phyloP scores from a whole-genome alignment of 768 basidiomycete species.

The Arthromyces matolae region DNA sequence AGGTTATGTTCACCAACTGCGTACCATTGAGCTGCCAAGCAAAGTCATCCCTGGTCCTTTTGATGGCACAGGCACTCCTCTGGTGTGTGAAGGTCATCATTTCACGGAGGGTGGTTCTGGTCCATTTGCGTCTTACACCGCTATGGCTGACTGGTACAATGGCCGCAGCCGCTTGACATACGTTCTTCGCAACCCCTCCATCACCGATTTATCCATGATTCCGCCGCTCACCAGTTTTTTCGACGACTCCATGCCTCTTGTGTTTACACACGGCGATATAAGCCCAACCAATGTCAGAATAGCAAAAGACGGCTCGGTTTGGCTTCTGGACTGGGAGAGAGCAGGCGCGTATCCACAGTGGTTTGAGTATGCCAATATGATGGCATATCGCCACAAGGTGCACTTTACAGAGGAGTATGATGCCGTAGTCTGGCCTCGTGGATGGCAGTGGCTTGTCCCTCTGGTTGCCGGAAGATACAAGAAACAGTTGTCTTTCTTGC shows the following conservation, averaged over 20 bases:
- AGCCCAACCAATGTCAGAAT: constrained; percentile 16
- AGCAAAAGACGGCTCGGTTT: constrained; percentile 11
- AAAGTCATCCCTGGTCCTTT: constrained; percentile 20
- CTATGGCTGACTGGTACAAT: constrained; percentile 22
- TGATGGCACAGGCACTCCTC: constrained; percentile 11
- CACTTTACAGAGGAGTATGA: background rate
- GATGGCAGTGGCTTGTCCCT: constrained; percentile 1
- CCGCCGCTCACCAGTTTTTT: constrained; percentile 5
- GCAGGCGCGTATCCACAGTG: constrained; percentile 18
- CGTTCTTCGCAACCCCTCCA: background rate
- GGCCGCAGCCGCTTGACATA: constrained; percentile 6
- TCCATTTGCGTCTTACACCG: constrained; percentile 25
- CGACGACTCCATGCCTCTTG: constrained; percentile 18
- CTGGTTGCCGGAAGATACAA: constrained; percentile 2
- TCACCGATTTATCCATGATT: background rate
- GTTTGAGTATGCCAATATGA: constrained; percentile 20
- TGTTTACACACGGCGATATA: constrained; percentile 20
- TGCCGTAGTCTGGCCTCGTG: background rate
- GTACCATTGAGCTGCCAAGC: constrained; percentile 12
- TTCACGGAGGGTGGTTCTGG: constrained; percentile 24
- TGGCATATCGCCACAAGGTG: constrained; percentile 4
- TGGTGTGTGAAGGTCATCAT: constrained; percentile 11
- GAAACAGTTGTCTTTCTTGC: background rate
- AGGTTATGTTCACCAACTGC: constrained; percentile 22
- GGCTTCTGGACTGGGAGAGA: constrained; percentile 21